phyloP scores from a whole-genome alignment of 2,329 filamentous ascomycete species.

The Fusarium nygamai region DNA sequence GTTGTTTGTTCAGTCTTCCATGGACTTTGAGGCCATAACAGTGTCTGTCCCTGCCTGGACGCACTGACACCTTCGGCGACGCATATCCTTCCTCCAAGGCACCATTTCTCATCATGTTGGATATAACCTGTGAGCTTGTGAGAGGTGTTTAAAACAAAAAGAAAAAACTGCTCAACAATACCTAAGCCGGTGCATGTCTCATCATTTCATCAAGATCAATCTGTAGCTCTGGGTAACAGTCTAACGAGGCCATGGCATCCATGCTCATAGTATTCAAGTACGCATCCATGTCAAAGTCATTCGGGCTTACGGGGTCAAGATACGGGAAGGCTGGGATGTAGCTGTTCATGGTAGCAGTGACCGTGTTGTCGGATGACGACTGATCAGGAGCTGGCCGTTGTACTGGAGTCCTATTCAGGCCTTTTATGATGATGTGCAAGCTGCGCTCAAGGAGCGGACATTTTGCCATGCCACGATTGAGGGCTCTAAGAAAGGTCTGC shows the following conservation, averaged over 20 bases:
- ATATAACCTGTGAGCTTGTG: not conserved
- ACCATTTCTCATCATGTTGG: too few relatives aligned
- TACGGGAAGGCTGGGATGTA: conserved; percentile 5
- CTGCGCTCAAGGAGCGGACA: not conserved
- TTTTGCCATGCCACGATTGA: not conserved
- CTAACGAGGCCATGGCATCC: not conserved
- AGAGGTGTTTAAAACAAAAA: not conserved
- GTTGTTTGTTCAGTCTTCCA: not conserved
- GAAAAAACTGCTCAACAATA: too few relatives aligned
- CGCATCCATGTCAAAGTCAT: conserved; percentile 1
- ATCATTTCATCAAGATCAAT: conserved; percentile 9
- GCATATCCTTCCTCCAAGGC: not conserved
- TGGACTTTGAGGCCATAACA: not conserved
- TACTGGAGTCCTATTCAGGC: not conserved
- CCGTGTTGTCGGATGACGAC: not conserved
- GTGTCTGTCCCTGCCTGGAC: too few relatives aligned
- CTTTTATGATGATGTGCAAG: conserved; percentile 8
- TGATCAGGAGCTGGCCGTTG: not conserved
- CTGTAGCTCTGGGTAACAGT: conserved; percentile 3
- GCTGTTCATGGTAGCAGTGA: not conserved
- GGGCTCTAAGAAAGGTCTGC: not conserved
- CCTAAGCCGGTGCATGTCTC: not conserved
- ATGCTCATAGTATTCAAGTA: conserved; percentile 5
- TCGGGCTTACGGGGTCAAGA: not conserved
- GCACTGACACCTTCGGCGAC: not conserved